Evolutionary conservation across 345 rosid species (phyloP).

Genomic region (Excoecaria cochinchinensis): DNA sequence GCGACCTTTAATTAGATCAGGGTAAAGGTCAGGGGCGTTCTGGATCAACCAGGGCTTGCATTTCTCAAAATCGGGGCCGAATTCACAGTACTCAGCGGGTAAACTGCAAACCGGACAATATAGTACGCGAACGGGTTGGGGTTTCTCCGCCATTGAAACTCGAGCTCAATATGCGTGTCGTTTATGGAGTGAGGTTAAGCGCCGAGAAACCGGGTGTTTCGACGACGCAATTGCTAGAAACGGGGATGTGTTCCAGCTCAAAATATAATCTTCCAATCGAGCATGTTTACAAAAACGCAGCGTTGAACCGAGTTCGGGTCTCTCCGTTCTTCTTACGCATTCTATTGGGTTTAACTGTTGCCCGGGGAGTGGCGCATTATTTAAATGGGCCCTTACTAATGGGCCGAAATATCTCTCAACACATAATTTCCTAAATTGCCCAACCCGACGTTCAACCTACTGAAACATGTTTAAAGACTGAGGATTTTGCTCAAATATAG

Average conservation of each 20-base stretch:
- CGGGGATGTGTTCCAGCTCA: background rate
- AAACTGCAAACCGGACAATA: slow-evolving; percentile 83
- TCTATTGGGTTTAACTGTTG: background rate
- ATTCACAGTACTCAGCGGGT: slow-evolving; percentile 94
- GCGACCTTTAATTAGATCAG: slow-evolving; percentile 58
- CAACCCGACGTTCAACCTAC: no score
- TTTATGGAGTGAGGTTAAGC: background rate
- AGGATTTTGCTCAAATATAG: no score
- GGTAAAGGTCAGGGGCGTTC: slow-evolving; percentile 82
- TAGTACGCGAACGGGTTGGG: slow-evolving; percentile 62
- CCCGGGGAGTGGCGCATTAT: background rate
- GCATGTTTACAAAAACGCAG: background rate
- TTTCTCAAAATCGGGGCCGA: slow-evolving; percentile 84
- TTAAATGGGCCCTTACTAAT: background rate
- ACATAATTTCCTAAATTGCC: no score
- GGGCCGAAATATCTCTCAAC: background rate
- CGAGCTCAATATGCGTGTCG: background rate
- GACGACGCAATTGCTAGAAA: slow-evolving; percentile 5
- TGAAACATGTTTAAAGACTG: no score
- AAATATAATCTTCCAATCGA: background rate
- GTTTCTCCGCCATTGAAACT: slow-evolving; percentile 58
- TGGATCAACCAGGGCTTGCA: slow-evolving; percentile 90
- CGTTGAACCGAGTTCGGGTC: background rate
- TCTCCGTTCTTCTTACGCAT: background rate
- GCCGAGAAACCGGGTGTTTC: background rate